A percentile compares a stretch with the other conserved stretches of the same genome.
phyloP scores from a whole-genome alignment of 441 rosid genomes.

The Jatropha multifida region DNA sequence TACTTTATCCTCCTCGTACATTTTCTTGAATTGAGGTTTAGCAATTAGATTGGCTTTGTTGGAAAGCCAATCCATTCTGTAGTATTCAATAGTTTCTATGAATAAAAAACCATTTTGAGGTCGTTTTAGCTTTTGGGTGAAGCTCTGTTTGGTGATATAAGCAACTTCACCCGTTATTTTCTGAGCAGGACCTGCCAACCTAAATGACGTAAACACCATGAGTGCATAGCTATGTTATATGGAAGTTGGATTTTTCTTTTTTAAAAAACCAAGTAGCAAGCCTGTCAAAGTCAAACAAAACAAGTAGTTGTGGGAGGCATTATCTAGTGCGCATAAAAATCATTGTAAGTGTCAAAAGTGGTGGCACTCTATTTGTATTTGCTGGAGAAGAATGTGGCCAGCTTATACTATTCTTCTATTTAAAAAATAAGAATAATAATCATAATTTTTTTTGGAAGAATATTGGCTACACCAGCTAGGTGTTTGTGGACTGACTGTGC shows the following conservation, averaged over 20 bases:
- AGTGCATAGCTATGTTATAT: neutral
- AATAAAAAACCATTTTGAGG: neutral
- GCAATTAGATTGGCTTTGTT: neutral
- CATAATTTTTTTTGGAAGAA: too few species aligned
- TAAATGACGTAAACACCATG: neutral
- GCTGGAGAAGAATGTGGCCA: slow-evolving; percentile 4
- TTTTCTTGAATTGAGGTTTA: slow-evolving; percentile 6
- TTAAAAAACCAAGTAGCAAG: neutral
- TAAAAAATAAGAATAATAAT: neutral
- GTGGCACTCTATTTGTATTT: neutral
- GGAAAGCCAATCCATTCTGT: neutral
- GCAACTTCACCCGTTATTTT: neutral
- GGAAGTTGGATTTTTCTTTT: neutral
- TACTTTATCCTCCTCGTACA: neutral
- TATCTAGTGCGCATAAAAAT: neutral
- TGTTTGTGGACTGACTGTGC: neutral
- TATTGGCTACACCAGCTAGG: too few species aligned
- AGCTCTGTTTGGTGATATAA: neutral
- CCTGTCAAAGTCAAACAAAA: neutral
- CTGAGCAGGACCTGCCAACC: slow-evolving; percentile 7
- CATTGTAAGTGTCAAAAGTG: neutral
- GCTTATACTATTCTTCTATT: neutral
- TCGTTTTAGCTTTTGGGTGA: slow-evolving; percentile 10
- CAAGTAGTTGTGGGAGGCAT: neutral
- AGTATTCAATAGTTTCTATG: neutral